Evolutionary conservation across 129 eudicot genomes (phyloP).

Genomic region (Artemisia argyi): DNA sequence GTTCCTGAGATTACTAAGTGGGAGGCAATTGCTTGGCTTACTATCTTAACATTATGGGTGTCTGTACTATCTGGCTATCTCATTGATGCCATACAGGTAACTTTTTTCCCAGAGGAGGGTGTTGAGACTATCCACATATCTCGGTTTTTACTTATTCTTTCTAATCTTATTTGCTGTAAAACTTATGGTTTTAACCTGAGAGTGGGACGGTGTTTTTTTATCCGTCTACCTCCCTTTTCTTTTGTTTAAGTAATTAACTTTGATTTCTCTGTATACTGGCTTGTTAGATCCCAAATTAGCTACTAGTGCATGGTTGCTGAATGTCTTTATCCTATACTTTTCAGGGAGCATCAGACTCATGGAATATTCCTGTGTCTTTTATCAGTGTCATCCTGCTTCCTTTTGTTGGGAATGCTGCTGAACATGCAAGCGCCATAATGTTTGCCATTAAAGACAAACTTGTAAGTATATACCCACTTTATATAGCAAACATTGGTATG

Average conservation of each 20-base stretch:
- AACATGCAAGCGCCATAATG: conserved; percentile 98
- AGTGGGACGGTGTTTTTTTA: background rate
- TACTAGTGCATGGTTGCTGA: background rate
- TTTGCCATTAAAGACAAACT: conserved; percentile 94
- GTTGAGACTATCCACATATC: background rate
- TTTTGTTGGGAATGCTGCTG: conserved; percentile 93
- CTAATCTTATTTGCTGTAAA: background rate
- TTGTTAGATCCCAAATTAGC: background rate
- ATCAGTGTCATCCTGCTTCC: conserved; percentile 92
- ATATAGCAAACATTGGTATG: background rate
- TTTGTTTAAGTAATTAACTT: background rate
- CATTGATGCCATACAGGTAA: conserved; percentile 15
- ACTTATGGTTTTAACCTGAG: background rate
- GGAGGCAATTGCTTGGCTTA: conserved; percentile 12
- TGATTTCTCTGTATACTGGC: too few species aligned
- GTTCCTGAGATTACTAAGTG: conserved; percentile 7
- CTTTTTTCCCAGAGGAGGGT: background rate
- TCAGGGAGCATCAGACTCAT: conserved; percentile 93
- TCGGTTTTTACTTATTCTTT: background rate
- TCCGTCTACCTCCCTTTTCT: background rate
- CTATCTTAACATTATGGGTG: conserved; percentile 8
- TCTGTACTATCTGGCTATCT: conserved; percentile 17
- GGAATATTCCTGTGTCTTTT: conserved; percentile 88
- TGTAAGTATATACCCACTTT: conserved; percentile 40
- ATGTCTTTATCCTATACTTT: conserved; percentile 13